Conservation (phyloP, 1,139 yeast genomes). For the Yamadazyma siamensis region DNA sequence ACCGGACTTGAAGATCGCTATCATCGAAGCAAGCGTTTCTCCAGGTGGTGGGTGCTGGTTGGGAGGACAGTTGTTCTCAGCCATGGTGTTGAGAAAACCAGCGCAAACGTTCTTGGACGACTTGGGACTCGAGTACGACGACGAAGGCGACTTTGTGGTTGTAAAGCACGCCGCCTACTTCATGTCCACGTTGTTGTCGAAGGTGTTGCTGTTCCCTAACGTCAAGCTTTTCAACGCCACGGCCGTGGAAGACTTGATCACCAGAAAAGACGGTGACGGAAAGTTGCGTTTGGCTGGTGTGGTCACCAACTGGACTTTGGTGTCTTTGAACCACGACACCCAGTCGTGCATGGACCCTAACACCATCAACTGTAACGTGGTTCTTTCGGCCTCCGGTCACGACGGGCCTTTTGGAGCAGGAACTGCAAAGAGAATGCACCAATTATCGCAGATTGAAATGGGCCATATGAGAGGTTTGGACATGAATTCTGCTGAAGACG, state of each 20-base stretch:
- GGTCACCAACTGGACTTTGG: conserved; percentile 81
- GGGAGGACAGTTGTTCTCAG: conserved; percentile 77
- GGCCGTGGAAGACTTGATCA: conserved; percentile 76
- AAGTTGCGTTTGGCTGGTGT: conserved; percentile 72
- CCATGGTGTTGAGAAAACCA: conserved; percentile 79
- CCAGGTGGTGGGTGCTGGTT: conserved; percentile 84
- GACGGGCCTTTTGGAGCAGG: conserved; percentile 89
- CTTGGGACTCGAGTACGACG: conserved; percentile 65
- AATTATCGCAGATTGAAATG: conserved; percentile 39
- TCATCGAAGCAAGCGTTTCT: conserved; percentile 69
- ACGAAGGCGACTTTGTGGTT: conserved; percentile 77
- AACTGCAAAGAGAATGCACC: conserved; percentile 51
- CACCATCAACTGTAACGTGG: conserved; percentile 70
- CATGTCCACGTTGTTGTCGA: conserved; percentile 68
- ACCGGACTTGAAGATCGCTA: conserved; percentile 74
- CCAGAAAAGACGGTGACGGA: conserved; percentile 53
- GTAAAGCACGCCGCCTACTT: conserved; percentile 80
- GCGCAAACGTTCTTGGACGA: conserved; percentile 67
- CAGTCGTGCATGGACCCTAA: conserved; percentile 86
- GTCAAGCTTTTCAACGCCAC: conserved; percentile 79
- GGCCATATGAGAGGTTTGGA: conserved; percentile 80
- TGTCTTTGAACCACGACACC: conserved; percentile 70
- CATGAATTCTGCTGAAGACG: conserved; percentile 77
- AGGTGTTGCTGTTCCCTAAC: conserved; percentile 69
- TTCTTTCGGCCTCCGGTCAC: conserved; percentile 74